These are phyloP conservation scores for Cercophora scortea DNA, from an alignment of 495 filamentous ascomycete species.

Conservation along the genomic window DNA sequence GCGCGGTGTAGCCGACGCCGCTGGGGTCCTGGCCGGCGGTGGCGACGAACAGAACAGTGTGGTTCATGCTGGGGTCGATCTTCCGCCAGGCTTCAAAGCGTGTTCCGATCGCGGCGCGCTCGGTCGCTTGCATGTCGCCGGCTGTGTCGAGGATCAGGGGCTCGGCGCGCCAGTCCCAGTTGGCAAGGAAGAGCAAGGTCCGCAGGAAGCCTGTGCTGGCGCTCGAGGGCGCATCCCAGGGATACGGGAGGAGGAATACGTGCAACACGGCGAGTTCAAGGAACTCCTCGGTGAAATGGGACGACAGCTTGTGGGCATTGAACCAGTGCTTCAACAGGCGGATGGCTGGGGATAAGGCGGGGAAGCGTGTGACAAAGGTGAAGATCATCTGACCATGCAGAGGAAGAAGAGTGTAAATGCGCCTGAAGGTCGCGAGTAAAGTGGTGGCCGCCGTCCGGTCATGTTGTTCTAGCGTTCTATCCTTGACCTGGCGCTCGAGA, in stretches of 20 bases:
- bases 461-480: conserved; percentile 53
- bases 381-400: conserved; percentile 73
- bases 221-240: conserved; percentile 71
- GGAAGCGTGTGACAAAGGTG: conserved; percentile 71
- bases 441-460: conserved; percentile 57
- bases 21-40: conserved; percentile 62
- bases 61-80: conserved; percentile 82
- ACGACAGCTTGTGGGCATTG: conserved; percentile 65
- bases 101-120: conserved; percentile 54
- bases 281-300: conserved; percentile 69
- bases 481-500: conserved; percentile 68
- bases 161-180: conserved; percentile 85
- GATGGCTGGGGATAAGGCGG: conserved; percentile 73
- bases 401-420: conserved; percentile 61
- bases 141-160: conserved; percentile 72
- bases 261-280: conserved; percentile 72
- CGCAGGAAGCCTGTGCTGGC: conserved; percentile 76
- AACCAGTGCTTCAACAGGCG: conserved; percentile 92
- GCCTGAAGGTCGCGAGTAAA: conserved; percentile 62
- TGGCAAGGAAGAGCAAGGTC: conserved; percentile 64
- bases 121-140: conserved; percentile 44
- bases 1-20: conserved; percentile 74
- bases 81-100: conserved; percentile 74
- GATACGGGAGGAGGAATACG: conserved; percentile 73
- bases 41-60: conserved; percentile 70